Conservation (phyloP, 192 early-diverging fungal species). For the Backusella morwellensis region DNA sequence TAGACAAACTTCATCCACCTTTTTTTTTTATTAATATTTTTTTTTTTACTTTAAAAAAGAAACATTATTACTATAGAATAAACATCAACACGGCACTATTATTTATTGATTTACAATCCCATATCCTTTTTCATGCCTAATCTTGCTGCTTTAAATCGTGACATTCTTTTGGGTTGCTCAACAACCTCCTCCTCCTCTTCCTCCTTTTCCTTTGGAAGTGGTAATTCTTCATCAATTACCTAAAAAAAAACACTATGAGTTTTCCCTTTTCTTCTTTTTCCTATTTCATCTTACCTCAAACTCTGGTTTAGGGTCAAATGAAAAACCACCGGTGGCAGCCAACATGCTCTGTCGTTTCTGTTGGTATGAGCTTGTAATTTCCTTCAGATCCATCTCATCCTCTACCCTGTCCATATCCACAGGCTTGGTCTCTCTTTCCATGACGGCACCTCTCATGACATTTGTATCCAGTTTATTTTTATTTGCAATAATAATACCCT, state of each 20-base stretch:
- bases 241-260: neutral
- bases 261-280: too few species aligned
- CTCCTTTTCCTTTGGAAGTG: constrained; percentile 15
- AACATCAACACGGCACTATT: neutral
- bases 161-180: constrained; percentile 15
- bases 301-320: constrained; percentile 28
- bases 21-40: neutral
- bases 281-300: constrained; percentile 19
- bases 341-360: constrained; percentile 25
- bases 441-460: constrained; percentile 42
- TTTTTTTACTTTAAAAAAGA: too few species aligned
- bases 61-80: neutral
- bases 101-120: neutral
- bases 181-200: constrained; percentile 11
- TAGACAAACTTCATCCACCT: neutral
- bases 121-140: constrained; percentile 12
- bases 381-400: constrained; percentile 48
- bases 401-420: constrained; percentile 46
- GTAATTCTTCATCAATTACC: constrained; percentile 32
- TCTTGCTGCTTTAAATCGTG: constrained; percentile 30
- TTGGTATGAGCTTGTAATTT: constrained; percentile 34
- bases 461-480: constrained; percentile 38
- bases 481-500: constrained; percentile 11
- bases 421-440: constrained; percentile 43
- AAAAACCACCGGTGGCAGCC: constrained; percentile 27